These are phyloP conservation scores for Ganoderma multipileum DNA, from an alignment of 1,284 basidiomycete genomes.

Conservation along the genomic window DNA sequence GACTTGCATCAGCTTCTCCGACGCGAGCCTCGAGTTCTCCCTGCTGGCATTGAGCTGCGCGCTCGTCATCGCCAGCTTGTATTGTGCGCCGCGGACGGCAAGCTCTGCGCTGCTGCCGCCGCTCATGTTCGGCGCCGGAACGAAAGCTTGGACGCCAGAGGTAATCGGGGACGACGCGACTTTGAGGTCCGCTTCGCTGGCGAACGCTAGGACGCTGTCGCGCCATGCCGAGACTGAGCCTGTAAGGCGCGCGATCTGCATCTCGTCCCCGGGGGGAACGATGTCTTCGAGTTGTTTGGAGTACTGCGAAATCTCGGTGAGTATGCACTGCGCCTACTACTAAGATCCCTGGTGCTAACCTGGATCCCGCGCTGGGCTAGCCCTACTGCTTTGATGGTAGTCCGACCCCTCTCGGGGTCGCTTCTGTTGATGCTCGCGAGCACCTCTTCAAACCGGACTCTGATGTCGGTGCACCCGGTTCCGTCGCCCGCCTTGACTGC, in stretches of 20 bases:
- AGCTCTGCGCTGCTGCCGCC: slow-evolving; percentile 16
- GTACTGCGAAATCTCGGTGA: neutral
- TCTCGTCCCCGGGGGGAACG: slow-evolving; percentile 2
- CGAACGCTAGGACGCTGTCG: slow-evolving; percentile 13
- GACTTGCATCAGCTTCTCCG: slow-evolving; percentile 22
- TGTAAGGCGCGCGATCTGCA: neutral
- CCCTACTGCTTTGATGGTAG: neutral
- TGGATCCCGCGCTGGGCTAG: neutral
- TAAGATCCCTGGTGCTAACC: neutral
- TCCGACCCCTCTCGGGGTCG: neutral
- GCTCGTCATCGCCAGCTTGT: slow-evolving; percentile 2
- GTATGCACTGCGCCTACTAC: neutral
- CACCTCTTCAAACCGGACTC: slow-evolving; percentile 14
- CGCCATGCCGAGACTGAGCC: slow-evolving; percentile 10
- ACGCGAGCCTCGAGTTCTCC: slow-evolving; percentile 11
- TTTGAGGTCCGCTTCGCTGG: slow-evolving; percentile 9
- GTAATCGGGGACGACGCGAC: slow-evolving; percentile 11
- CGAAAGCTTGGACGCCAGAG: slow-evolving; percentile 11
- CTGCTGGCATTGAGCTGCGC: slow-evolving; percentile 22
- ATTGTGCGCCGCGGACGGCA: slow-evolving; percentile 10
- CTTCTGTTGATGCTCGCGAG: neutral
- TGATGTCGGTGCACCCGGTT: slow-evolving; percentile 6
- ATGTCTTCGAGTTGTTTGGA: slow-evolving; percentile 6
- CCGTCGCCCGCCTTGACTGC: slow-evolving; percentile 9
- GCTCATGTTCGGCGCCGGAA: slow-evolving; percentile 7